A percentile compares a stretch with the other conserved stretches of the same genome.
phyloP scores from a whole-genome alignment of 192 early-diverging fungal species.

The Pilaira anomala region DNA sequence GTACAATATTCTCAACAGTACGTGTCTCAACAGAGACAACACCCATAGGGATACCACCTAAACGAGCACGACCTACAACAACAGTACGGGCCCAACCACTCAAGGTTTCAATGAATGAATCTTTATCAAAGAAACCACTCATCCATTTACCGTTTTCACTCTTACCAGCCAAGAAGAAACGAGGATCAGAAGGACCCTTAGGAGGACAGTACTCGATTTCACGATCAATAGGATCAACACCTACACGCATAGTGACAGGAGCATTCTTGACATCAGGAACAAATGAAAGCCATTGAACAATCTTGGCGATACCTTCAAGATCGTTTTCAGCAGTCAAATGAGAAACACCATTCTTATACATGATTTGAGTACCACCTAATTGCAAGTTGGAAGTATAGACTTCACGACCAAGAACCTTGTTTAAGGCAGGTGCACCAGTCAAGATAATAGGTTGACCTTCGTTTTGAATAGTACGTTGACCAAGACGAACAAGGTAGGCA shows the following conservation, averaged over 20 bases:
- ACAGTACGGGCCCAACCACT: constrained; percentile 97
- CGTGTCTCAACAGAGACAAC: constrained; percentile 96
- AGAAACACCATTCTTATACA: constrained; percentile 99
- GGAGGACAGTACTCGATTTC: constrained; percentile 79
- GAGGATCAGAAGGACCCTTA: constrained; percentile 87
- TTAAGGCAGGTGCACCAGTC: constrained; percentile 93
- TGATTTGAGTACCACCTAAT: constrained; percentile 97
- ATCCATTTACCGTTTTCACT: constrained; percentile 67
- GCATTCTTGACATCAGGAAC: constrained; percentile 75
- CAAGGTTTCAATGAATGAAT: constrained; percentile 94
- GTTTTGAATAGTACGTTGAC: constrained; percentile 95
- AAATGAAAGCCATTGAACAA: constrained; percentile 91
- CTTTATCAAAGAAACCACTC: constrained; percentile 95
- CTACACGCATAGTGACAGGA: constrained; percentile 60
- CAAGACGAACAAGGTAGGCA: constrained; percentile 97
- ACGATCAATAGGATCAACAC: constrained; percentile 76
- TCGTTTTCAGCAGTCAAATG: constrained; percentile 96
- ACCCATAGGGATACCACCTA: constrained; percentile 97
- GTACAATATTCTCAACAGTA: constrained; percentile 85
- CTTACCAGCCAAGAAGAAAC: constrained; percentile 83
- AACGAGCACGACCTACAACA: constrained; percentile 87
- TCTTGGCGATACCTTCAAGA: constrained; percentile 87
- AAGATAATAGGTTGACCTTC: constrained; percentile 98
- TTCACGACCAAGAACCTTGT: constrained; percentile 97
- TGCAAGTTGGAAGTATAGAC: constrained; percentile 98